These are phyloP conservation scores for Lepiota brunneoincarnata DNA, from an alignment of 768 basidiomycete species.

Conservation along the genomic window DNA sequence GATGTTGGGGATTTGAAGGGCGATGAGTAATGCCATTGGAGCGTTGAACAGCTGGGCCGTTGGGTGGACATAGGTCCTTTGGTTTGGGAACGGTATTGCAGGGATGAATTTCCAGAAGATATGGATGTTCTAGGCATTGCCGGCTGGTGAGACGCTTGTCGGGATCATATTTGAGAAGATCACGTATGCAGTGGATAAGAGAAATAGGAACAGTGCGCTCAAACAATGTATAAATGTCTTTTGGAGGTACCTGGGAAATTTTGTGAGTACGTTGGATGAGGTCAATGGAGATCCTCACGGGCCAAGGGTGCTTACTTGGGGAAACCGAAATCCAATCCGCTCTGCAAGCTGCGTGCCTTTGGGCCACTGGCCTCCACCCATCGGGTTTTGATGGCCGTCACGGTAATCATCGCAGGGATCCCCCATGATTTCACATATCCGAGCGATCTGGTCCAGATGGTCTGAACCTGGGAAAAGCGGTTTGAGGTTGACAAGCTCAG, in stretches of 20 bases:
- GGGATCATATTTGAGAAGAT: constrained; percentile 92
- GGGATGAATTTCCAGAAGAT: constrained; percentile 77
- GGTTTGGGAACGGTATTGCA: constrained; percentile 59
- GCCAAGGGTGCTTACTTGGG: constrained; percentile 59
- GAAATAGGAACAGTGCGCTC: constrained; percentile 74
- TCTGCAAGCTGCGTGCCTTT: constrained; percentile 86
- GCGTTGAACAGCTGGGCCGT: constrained; percentile 30
- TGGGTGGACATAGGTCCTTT: constrained; percentile 31
- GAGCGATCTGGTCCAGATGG: constrained; percentile 88
- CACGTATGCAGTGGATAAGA: constrained; percentile 88
- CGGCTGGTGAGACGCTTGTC: constrained; percentile 79
- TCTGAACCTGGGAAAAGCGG: constrained; percentile 94
- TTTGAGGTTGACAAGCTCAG: constrained; percentile 91
- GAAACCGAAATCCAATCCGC: constrained; percentile 83
- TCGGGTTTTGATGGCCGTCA: constrained; percentile 61
- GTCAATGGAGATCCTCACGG: neutral
- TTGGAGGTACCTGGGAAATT: constrained; percentile 54
- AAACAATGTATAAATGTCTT: constrained; percentile 70
- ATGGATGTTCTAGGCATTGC: constrained; percentile 86
- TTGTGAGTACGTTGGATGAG: constrained; percentile 8
- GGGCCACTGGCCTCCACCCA: constrained; percentile 89
- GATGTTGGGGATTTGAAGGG: constrained; percentile 40
- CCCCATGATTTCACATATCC: constrained; percentile 91
- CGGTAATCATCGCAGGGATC: constrained; percentile 88
- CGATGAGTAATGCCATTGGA: constrained; percentile 16